Conservation (phyloP, 208 protist species). For the Crithidia brevicula region DNA sequence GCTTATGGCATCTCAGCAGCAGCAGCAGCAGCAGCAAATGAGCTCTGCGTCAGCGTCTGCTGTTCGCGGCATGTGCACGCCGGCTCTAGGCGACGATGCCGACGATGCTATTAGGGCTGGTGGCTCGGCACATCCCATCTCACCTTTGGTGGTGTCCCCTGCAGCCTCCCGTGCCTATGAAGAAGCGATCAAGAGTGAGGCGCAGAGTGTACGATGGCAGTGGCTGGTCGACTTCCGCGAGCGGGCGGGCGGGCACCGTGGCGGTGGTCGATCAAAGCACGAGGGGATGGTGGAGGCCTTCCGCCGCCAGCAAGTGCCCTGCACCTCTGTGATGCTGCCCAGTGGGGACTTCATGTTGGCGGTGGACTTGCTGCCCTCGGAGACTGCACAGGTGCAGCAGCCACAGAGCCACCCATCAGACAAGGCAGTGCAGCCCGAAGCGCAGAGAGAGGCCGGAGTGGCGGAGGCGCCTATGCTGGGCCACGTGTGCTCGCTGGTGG, state of each 20-base stretch:
- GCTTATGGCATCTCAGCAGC: constrained; percentile 1
- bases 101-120: not conserved
- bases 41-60: not conserved
- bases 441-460: not conserved
- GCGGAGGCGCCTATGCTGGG: constrained; percentile 1
- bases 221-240: constrained; percentile 82
- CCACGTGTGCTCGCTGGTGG: constrained; percentile 57
- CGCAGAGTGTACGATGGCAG: constrained; percentile 35
- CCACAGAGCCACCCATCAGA: not conserved
- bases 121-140: too few relatives aligned
- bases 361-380: constrained; percentile 22
- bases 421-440: not conserved
- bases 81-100: not conserved
- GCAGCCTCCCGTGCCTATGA: constrained; percentile 10
- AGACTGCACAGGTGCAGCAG: not conserved
- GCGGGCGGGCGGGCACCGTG: constrained; percentile 37
- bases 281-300: constrained; percentile 49
- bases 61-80: not conserved
- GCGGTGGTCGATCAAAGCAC: constrained; percentile 34
- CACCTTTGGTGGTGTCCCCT: too few relatives aligned
- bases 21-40: not conserved
- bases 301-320: constrained; percentile 40
- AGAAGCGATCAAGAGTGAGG: constrained; percentile 15
- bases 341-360: constrained; percentile 77
- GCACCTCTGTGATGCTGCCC: constrained; percentile 53